These are phyloP conservation scores for barley (Hordeum vulgare) DNA, from an alignment of 176 grass and related monocot genomes.

Conservation along the genomic window MorexV3_pseudomolecules_assembly NC_058521.1:576875876-576876375, in stretches of 20 bases:
- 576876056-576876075: slow-evolving; percentile 83
- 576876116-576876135: slow-evolving; percentile 1
- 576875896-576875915: not conserved
- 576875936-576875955: not conserved
- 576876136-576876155: not conserved
- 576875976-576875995: not conserved
- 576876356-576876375: not conserved
- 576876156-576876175: not conserved
- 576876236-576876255: not conserved
- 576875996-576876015: not conserved
- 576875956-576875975: not conserved
- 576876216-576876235: not conserved
- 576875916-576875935: not conserved
- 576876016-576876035: slow-evolving; percentile 21
- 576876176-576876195: not conserved
- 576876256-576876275: not conserved
- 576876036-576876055: slow-evolving; percentile 97
- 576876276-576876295: not conserved
- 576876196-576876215: not conserved
- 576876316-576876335: not conserved
- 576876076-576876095: slow-evolving; percentile 84
- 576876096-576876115: slow-evolving; percentile 39
- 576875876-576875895: not conserved
- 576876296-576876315: not conserved
- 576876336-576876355: not conserved